Base-by-base conservation (phyloP, 345 rosid genomes). In the Gossypium bickii region DNA sequence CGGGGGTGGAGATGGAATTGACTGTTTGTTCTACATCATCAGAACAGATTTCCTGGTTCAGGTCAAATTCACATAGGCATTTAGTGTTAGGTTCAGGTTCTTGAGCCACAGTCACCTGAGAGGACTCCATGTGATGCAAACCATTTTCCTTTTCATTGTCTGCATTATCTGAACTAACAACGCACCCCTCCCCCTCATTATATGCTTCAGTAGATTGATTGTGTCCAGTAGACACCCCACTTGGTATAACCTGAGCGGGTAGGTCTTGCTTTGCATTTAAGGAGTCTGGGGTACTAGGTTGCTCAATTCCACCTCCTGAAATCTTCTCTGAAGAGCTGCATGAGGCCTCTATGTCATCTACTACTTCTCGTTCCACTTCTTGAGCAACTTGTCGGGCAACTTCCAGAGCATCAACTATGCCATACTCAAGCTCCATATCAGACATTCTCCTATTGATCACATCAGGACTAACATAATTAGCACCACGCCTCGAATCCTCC, bases 371-470 rank as follows among this genome's bases (percentile, higher is more conserved):
- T 75, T 89, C 96, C 48, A 94, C 98, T 82, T 92, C 97, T 78
- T 87, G 93, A 64, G 99, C 99, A 62, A 95, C 93, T 77, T 87
- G 89, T 64, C 97, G 89, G 78, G 99, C 98, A 25, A 93, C 90
- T 80, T 91, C 97, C 60, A 95, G 80, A 75, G 99, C 94, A 88
- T 95, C 99, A 78, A 89, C 82, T 15, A 91, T 83, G 73, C 94
- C 97, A 80, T 86, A 88, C 47, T 95, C 99, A 18, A 78, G 78
- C 45, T 83, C 90, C 70, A 84, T 81, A 76, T 87, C 89, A 65
- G 92, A 82, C 22, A 80, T 86, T 73, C 79, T 84, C 74, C 72
- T 76, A 70, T 87, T 85, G 61, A 70, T 82, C 11, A 74, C 76
- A 69, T 83, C 86, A 64, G 86, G 85, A 76, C 85, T 79, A 29